These are phyloP conservation scores for Aspergillus quadricinctus DNA, from an alignment of 2,329 filamentous ascomycete genomes.

Conservation along the genomic window DNA sequence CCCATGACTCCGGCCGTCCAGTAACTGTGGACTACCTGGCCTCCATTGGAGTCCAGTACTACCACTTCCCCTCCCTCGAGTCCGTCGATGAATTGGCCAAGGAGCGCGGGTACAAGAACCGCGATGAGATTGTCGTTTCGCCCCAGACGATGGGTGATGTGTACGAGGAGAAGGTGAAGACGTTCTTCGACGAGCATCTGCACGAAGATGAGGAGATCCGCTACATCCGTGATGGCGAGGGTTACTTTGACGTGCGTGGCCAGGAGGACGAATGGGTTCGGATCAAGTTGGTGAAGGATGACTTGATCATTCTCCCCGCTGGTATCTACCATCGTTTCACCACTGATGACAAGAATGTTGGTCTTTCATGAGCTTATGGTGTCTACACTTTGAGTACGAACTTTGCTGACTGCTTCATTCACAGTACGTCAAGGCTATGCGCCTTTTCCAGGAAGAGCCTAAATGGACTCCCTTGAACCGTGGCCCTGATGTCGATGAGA, in stretches of 20 bases:
- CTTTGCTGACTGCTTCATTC: constrained; percentile 7
- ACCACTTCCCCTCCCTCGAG: constrained; percentile 58
- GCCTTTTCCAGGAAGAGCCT: constrained; percentile 95
- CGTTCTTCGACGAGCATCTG: constrained; percentile 90
- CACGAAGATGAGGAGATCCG: constrained; percentile 99
- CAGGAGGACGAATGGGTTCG: constrained; percentile 84
- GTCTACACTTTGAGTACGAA: background rate
- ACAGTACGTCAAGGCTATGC: constrained; percentile 92
- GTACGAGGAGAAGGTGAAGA: constrained; percentile 92
- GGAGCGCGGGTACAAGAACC: constrained; percentile 83
- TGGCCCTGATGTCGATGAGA: constrained; percentile 68
- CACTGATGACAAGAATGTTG: constrained; percentile 82
- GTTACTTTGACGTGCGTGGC: constrained; percentile 89
- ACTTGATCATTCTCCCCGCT: constrained; percentile 87
- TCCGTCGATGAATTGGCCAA: constrained; percentile 70
- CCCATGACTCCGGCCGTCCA: constrained; percentile 76
- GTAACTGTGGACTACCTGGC: constrained; percentile 64
- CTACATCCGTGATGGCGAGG: constrained; percentile 82
- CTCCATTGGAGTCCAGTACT: constrained; percentile 76
- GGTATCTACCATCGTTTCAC: constrained; percentile 98
- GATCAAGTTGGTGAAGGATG: constrained; percentile 76
- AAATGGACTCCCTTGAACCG: constrained; percentile 97
- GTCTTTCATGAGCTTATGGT: constrained; percentile 34
- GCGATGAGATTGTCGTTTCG: constrained; percentile 87
- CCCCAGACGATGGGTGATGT: constrained; percentile 76